Conservation (phyloP, 75 land plant genomes). For the Selaginella moellendorffii region DNA sequence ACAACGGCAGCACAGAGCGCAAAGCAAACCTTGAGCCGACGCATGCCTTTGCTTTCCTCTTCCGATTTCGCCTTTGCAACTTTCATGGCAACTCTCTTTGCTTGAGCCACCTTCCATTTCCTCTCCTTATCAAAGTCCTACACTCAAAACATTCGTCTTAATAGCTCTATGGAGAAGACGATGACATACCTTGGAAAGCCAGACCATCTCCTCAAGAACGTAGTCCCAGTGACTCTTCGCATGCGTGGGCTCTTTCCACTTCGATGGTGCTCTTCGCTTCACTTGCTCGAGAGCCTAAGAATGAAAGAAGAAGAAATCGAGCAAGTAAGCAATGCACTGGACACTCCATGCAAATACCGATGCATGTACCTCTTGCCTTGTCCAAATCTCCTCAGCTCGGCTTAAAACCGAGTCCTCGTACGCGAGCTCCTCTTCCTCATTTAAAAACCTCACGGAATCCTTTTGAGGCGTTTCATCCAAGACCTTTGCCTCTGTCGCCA, state of each 20-base stretch:
- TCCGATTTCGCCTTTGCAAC: conserved; percentile 70
- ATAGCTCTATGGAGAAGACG: too few species aligned
- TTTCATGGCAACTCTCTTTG: conserved; percentile 74
- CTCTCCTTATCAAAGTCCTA: conserved; percentile 99
- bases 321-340: background rate
- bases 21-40: conserved; percentile 69
- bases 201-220: conserved; percentile 93
- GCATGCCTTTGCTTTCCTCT: conserved; percentile 59
- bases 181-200: conserved; percentile 97
- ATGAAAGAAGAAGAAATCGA: conserved; percentile 25
- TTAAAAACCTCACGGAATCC: background rate
- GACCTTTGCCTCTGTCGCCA: too few species aligned
- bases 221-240: conserved; percentile 97
- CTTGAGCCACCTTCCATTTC: conserved; percentile 90
- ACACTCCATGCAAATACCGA: background rate
- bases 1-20: too few species aligned
- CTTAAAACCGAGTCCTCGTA: conserved; percentile 13
- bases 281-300: conserved; percentile 42
- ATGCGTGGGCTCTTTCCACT: conserved; percentile 58
- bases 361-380: conserved; percentile 15
- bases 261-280: conserved; percentile 12
- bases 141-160: too few species aligned
- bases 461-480: background rate
- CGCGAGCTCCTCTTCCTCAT: conserved; percentile 14
- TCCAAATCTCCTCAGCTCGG: conserved; percentile 7